Percentiles rank a stretch among this genome's conserved stretches.
Evolutionary conservation across 2,329 filamentous ascomycete genomes (phyloP).

Genomic region (Biscogniauxia mediterranea): DNA sequence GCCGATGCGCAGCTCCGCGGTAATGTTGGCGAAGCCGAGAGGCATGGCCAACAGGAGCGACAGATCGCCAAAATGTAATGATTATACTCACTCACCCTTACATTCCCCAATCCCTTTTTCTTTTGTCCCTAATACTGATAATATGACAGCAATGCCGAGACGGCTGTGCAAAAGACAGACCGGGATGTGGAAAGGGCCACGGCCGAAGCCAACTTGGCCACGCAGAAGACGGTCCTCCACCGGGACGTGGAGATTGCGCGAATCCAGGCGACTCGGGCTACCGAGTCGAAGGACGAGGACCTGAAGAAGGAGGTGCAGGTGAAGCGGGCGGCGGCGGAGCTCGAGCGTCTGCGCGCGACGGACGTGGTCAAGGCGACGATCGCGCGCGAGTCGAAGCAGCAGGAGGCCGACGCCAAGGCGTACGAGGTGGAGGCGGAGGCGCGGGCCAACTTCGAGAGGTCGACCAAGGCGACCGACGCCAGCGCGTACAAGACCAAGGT

Average conservation of each 20-base stretch:
- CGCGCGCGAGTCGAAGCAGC: slow-evolving; percentile 63
- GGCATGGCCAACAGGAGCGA: slow-evolving; percentile 77
- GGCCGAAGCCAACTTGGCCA: slow-evolving; percentile 74
- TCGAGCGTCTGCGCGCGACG: slow-evolving; percentile 74
- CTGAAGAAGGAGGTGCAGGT: slow-evolving; percentile 75
- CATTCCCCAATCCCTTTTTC: not conserved
- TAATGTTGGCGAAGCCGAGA: slow-evolving; percentile 74
- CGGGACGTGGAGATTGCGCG: slow-evolving; percentile 74
- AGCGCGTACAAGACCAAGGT: slow-evolving; percentile 47
- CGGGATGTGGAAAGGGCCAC: slow-evolving; percentile 77
- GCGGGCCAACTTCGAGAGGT: slow-evolving; percentile 50
- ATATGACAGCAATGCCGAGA: slow-evolving; percentile 51
- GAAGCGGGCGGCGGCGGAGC: slow-evolving; percentile 74
- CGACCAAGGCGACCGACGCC: slow-evolving; percentile 53
- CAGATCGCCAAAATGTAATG: slow-evolving; percentile 75
- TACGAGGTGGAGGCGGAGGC: slow-evolving; percentile 66
- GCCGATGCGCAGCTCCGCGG: slow-evolving; percentile 63
- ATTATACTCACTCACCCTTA: not conserved
- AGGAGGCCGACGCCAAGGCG: slow-evolving; percentile 63
- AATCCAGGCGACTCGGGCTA: slow-evolving; percentile 69
- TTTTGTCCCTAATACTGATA: not conserved
- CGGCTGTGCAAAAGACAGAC: slow-evolving; percentile 80
- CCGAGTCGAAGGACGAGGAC: slow-evolving; percentile 76
- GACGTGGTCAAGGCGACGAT: slow-evolving; percentile 79
- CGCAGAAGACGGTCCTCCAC: slow-evolving; percentile 68